These are phyloP conservation scores for Fusarium cicatricum DNA, from an alignment of 2,329 filamentous ascomycete species.

Conservation along the genomic window DNA sequence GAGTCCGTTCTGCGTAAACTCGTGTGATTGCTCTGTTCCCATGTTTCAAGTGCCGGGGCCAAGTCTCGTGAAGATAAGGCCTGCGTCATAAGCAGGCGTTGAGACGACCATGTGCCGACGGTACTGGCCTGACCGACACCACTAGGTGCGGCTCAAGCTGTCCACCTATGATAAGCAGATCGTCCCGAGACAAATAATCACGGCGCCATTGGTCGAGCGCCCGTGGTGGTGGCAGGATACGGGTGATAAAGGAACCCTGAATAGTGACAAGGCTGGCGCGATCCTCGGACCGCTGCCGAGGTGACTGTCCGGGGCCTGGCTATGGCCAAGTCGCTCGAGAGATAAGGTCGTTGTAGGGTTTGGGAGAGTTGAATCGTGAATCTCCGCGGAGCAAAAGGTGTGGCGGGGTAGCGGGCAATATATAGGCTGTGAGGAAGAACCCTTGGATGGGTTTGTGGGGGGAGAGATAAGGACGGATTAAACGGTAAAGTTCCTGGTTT, in stretches of 20 bases:
- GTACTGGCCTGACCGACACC: constrained; percentile 26
- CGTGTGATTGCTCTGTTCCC: constrained; percentile 15
- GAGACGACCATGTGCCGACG: constrained; percentile 27
- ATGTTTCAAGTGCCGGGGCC: constrained; percentile 14
- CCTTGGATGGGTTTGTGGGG: too few species aligned
- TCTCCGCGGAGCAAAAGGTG: constrained; percentile 39
- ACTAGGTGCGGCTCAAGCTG: constrained; percentile 37
- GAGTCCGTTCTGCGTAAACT: not conserved
- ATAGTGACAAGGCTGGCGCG: constrained; percentile 27
- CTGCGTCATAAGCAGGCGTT: constrained; percentile 16
- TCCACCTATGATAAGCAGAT: constrained; percentile 35
- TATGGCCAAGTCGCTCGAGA: constrained; percentile 26
- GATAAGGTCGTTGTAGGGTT: constrained; percentile 36
- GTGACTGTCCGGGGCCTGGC: constrained; percentile 18
- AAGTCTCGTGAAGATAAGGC: constrained; percentile 35
- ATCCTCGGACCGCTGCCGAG: constrained; percentile 13
- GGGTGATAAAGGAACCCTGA: constrained; percentile 29
- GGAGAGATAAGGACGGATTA: constrained; percentile 28
- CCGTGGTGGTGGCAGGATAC: constrained; percentile 22
- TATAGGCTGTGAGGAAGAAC: too few species aligned
- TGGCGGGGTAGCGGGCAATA: constrained; percentile 33
- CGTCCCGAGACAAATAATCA: constrained; percentile 30
- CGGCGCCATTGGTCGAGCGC: constrained; percentile 31
- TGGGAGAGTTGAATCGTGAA: constrained; percentile 31
- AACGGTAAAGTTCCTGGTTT: not conserved